Evolutionary conservation across 192 early-diverging fungal genomes (phyloP).

Genomic region (Backusella australiensis): DNA sequence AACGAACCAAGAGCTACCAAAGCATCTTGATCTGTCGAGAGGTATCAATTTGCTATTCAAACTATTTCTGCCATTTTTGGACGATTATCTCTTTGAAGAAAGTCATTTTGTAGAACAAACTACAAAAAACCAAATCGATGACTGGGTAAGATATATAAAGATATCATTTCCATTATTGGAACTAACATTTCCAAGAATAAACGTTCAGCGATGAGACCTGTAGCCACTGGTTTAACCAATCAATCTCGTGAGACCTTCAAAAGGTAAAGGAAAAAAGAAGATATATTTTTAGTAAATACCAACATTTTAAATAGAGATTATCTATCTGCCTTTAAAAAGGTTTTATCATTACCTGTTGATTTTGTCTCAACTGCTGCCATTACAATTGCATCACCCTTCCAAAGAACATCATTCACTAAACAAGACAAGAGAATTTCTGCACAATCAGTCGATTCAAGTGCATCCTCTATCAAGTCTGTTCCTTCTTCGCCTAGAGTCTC

Average conservation of each 20-base stretch:
- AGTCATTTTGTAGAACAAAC: slow-evolving; percentile 52
- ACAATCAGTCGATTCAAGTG: neutral
- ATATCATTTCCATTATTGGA: neutral
- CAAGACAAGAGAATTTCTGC: neutral
- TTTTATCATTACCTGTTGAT: slow-evolving; percentile 43
- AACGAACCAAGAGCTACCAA: slow-evolving; percentile 36
- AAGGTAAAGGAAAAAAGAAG: slow-evolving; percentile 12
- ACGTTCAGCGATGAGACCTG: neutral
- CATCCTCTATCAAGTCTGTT: slow-evolving; percentile 14
- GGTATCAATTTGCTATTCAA: slow-evolving; percentile 52
- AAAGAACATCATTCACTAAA: slow-evolving; percentile 1
- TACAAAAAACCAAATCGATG: slow-evolving; percentile 59
- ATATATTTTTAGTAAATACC: neutral
- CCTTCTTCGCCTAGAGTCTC: neutral
- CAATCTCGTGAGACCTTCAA: slow-evolving; percentile 34
- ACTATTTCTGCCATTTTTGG: slow-evolving; percentile 64
- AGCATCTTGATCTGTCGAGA: slow-evolving; percentile 44
- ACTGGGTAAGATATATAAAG: slow-evolving; percentile 48
- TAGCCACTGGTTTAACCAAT: slow-evolving; percentile 15
- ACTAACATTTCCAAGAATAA: slow-evolving; percentile 7
- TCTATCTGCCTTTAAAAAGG: slow-evolving; percentile 50
- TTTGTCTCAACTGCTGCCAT: slow-evolving; percentile 38
- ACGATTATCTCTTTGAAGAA: slow-evolving; percentile 70
- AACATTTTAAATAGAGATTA: slow-evolving; percentile 40
- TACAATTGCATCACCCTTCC: slow-evolving; percentile 29